Percentiles rank a stretch among this genome's conserved stretches.
Conservation (phyloP, 1,139 yeast species). For the Kodamaea ohmeri region DNA sequence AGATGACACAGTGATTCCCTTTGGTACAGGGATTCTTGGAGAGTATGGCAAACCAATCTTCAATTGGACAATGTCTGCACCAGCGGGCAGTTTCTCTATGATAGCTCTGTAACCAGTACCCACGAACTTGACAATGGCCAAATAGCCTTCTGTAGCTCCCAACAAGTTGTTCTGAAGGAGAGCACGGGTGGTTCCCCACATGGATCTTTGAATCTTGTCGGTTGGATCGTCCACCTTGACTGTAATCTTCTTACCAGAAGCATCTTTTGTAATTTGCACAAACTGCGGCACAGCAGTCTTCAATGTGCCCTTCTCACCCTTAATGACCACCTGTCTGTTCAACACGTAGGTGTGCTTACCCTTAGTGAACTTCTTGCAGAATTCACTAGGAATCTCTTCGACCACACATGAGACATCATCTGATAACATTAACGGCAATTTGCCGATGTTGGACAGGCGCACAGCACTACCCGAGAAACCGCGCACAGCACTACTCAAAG, state of each 20-base stretch:
- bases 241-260: conserved; percentile 35
- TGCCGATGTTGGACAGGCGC: conserved; percentile 40
- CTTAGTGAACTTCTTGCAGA: conserved; percentile 59
- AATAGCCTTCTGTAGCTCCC: conserved; percentile 92
- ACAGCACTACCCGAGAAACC: conserved; percentile 27
- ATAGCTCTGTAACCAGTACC: conserved; percentile 97
- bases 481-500: conserved; percentile 28
- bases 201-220: conserved; percentile 69
- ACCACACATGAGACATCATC: conserved; percentile 33
- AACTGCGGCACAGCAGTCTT: conserved; percentile 71
- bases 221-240: conserved; percentile 58
- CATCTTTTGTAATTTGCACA: conserved; percentile 37
- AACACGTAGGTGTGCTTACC: conserved; percentile 61
- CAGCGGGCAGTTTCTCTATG: conserved; percentile 54
- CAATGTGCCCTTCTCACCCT: conserved; percentile 79
- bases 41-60: conserved; percentile 73
- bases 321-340: conserved; percentile 60
- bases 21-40: conserved; percentile 76
- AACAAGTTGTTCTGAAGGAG: conserved; percentile 70
- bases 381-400: conserved; percentile 42
- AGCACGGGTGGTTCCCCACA: conserved; percentile 96
- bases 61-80: conserved; percentile 61
- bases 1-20: conserved; percentile 65
- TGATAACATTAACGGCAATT: conserved; percentile 35
- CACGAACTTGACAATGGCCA: conserved; percentile 81